A percentile compares a stretch with the other conserved stretches of the same genome.
These are phyloP conservation scores for Aaosphaeria pasadenensis DNA, from an alignment of 2,329 filamentous ascomycete species.

Conservation along the genomic window DNA sequence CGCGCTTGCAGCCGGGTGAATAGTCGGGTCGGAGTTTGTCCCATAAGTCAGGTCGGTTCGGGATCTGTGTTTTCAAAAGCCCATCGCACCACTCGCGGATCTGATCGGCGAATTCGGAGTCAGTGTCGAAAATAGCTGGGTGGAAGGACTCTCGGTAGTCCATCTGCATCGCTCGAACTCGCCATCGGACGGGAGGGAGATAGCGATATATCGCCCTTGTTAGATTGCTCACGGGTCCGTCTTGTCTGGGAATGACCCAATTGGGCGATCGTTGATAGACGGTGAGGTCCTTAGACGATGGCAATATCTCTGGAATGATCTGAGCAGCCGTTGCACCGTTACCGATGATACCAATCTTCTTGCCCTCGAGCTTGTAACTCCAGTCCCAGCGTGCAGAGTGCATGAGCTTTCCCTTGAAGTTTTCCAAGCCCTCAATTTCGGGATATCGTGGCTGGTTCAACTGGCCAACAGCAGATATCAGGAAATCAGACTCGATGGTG, in stretches of 20 bases:
- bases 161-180: conserved; percentile 53
- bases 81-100: conserved; percentile 36
- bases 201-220: conserved; percentile 47
- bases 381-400: conserved; percentile 61
- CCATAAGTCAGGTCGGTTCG: conserved; percentile 50
- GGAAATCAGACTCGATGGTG: conserved; percentile 50
- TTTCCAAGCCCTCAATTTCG: conserved; percentile 46
- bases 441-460: conserved; percentile 55
- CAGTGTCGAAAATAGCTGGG: conserved; percentile 42
- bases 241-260: conserved; percentile 45
- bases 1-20: conserved; percentile 53
- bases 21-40: conserved; percentile 55
- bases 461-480: conserved; percentile 59
- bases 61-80: conserved; percentile 47
- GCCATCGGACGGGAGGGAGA: conserved; percentile 50
- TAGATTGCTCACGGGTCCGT: conserved; percentile 45
- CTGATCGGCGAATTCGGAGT: conserved; percentile 40
- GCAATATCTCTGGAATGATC: neutral
- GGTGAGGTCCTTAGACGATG: neutral
- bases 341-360: conserved; percentile 58
- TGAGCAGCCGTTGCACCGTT: conserved; percentile 57
- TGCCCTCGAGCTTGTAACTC: conserved; percentile 53
- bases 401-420: conserved; percentile 53
- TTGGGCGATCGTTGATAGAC: neutral
- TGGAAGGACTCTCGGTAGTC: conserved; percentile 52